Evolutionary conservation across 371 early-diverging fungal genomes (phyloP).

Genomic region (Actinomortierella ambigua): DNA sequence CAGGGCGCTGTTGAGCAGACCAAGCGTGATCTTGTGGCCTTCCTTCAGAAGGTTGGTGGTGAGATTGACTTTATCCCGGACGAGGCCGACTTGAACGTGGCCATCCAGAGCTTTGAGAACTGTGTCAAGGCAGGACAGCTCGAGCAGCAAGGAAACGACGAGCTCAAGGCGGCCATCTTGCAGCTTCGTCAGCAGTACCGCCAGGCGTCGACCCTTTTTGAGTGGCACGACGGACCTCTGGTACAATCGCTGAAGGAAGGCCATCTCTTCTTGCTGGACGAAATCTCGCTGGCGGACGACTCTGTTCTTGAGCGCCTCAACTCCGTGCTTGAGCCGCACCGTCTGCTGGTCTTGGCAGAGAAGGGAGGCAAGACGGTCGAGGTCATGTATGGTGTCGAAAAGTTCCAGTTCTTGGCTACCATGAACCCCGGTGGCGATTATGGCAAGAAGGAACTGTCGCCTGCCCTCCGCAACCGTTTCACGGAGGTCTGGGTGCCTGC

Average conservation of each 20-base stretch:
- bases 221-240: constrained; percentile 97
- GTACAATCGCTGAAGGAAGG: constrained; percentile 95
- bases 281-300: constrained; percentile 99
- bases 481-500: constrained; percentile 98
- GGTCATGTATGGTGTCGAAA: constrained; percentile 70
- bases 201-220: constrained; percentile 73
- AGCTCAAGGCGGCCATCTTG: constrained; percentile 17
- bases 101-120: constrained; percentile 41
- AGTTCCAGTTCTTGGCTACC: constrained; percentile 98
- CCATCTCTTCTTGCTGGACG: constrained; percentile 97
- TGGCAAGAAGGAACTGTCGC: constrained; percentile 99
- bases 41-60: constrained; percentile 19
- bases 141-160: constrained; percentile 34
- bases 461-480: constrained; percentile 99
- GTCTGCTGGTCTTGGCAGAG: constrained; percentile 94
- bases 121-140: constrained; percentile 25
- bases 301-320: constrained; percentile 99
- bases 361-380: constrained; percentile 80
- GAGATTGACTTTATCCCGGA: constrained; percentile 29
- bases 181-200: constrained; percentile 38
- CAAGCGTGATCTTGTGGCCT: constrained; percentile 36
- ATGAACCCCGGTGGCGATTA: constrained; percentile 99
- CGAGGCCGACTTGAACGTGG: constrained; percentile 38
- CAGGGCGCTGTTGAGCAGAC: constrained; percentile 52
- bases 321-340: constrained; percentile 94